phyloP scores from a whole-genome alignment of 2,329 filamentous ascomycete species.

The Ophiostoma pallidulum region DNA sequence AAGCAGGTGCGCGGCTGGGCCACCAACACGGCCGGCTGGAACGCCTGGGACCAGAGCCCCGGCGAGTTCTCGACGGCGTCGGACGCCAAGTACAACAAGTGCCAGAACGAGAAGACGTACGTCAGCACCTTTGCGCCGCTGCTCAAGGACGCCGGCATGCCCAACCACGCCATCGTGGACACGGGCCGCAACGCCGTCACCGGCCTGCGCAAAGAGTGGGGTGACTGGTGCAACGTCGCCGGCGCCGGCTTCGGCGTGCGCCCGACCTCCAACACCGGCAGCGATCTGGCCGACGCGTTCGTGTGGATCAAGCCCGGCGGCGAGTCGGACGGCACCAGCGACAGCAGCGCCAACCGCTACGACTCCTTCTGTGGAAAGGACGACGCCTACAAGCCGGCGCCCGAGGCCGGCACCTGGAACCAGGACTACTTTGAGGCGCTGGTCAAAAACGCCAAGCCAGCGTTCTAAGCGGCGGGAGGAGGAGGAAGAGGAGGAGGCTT shows the following conservation, averaged over 20 bases:
- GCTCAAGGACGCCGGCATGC: conserved; percentile 30
- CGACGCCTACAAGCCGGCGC: conserved; percentile 31
- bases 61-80: conserved; percentile 34
- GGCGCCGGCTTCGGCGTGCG: conserved; percentile 52
- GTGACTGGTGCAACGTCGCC: conserved; percentile 43
- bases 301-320: conserved; percentile 59
- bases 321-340: conserved; percentile 37
- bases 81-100: conserved; percentile 32
- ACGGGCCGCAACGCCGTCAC: conserved; percentile 32
- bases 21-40: conserved; percentile 33
- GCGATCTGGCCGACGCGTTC: conserved; percentile 49
- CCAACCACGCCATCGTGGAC: conserved; percentile 34
- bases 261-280: conserved; percentile 47
- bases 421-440: conserved; percentile 36
- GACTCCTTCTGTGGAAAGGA: conserved; percentile 30
- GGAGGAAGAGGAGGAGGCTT: background rate
- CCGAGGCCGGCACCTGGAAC: conserved; percentile 34
- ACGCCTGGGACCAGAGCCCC: conserved; percentile 28
- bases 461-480: conserved; percentile 18
- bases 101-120: conserved; percentile 35
- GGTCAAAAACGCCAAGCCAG: conserved; percentile 31
- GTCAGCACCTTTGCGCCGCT: conserved; percentile 31
- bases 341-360: conserved; percentile 26
- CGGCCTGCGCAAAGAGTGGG: conserved; percentile 35
- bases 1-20: conserved; percentile 30